These are phyloP conservation scores for Pyrenula aspistea DNA, from an alignment of 495 filamentous ascomycete genomes.

Conservation along the genomic window DNA sequence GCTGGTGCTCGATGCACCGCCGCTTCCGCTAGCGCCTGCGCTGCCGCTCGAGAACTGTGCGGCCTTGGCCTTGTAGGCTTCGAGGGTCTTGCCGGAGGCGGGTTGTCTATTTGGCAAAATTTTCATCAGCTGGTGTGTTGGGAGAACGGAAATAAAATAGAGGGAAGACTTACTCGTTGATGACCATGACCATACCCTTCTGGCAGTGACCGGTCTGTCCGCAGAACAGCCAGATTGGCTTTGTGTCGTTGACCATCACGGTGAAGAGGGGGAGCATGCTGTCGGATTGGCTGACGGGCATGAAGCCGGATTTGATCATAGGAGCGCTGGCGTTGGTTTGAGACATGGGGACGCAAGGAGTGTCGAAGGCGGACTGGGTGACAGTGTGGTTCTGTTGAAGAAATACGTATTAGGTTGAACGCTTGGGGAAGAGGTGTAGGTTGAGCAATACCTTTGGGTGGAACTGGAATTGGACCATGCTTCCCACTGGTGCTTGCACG, in stretches of 20 bases:
- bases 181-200: slow-evolving; percentile 35
- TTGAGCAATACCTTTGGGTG: slow-evolving; percentile 19
- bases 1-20: neutral
- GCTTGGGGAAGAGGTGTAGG: neutral
- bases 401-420: slow-evolving; percentile 4
- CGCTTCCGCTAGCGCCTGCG: neutral
- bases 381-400: slow-evolving; percentile 37
- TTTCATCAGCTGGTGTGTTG: neutral
- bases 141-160: neutral
- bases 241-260: slow-evolving; percentile 29
- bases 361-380: slow-evolving; percentile 27
- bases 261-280: slow-evolving; percentile 20
- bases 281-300: slow-evolving; percentile 22
- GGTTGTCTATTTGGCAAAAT: neutral
- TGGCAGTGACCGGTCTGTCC: slow-evolving; percentile 36
- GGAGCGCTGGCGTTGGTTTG: slow-evolving; percentile 7
- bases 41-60: neutral
- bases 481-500: slow-evolving; percentile 26
- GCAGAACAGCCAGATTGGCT: slow-evolving; percentile 50
- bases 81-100: neutral
- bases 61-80: neutral
- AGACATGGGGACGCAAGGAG: slow-evolving; percentile 31
- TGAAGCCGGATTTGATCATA: slow-evolving; percentile 49
- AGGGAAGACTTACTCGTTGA: slow-evolving; percentile 18
- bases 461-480: slow-evolving; percentile 43